A percentile compares a stretch with the other conserved stretches of the same genome.
Conservation (phyloP, 1,139 yeast species). For the Taiozyma sp. region DNA sequence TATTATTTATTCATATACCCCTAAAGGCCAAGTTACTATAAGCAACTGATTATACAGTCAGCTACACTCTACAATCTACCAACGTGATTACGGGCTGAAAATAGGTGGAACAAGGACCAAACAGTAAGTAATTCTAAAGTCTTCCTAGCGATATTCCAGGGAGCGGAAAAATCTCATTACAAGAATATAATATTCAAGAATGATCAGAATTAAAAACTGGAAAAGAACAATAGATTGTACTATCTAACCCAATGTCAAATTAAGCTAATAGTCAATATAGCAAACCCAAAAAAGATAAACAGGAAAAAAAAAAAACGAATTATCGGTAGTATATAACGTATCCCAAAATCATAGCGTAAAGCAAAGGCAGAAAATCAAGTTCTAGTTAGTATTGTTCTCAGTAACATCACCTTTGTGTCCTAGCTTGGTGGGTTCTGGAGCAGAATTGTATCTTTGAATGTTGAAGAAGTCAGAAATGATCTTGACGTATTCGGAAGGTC, state of each 20-base stretch:
- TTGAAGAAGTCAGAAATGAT: constrained; percentile 22
- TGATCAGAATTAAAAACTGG: background rate
- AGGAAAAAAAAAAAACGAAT: background rate
- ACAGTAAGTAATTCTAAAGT: background rate
- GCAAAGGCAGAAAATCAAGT: background rate
- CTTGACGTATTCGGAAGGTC: constrained; percentile 34
- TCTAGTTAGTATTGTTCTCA: background rate
- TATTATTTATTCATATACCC: background rate
- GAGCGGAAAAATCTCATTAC: background rate
- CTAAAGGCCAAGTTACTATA: background rate
- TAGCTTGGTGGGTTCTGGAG: constrained; percentile 3
- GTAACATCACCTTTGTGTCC: background rate
- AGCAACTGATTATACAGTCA: background rate
- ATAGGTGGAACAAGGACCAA: background rate
- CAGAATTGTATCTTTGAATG: constrained; percentile 13
- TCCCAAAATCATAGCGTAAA: background rate
- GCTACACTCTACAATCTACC: background rate
- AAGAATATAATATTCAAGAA: background rate
- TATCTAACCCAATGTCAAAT: background rate
- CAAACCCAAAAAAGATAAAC: background rate
- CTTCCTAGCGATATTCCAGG: background rate
- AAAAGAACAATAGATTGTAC: background rate
- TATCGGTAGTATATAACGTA: background rate
- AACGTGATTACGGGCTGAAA: background rate
- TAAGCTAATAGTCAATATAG: background rate